A percentile compares a stretch with the other conserved stretches of the same genome.
phyloP scores from a whole-genome alignment of 2,329 filamentous ascomycete genomes.

The Talaromyces sp. region DNA sequence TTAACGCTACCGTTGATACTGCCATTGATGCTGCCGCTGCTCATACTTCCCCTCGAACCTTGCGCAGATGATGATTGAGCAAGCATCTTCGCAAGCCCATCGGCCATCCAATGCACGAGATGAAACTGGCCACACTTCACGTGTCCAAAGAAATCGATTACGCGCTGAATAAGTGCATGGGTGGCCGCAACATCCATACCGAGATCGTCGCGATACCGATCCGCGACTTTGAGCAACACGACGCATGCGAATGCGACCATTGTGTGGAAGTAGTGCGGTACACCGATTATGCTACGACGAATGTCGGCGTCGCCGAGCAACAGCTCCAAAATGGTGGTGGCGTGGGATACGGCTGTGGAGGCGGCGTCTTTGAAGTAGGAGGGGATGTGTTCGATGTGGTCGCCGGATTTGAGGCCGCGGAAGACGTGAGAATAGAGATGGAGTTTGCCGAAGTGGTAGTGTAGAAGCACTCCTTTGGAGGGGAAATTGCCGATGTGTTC shows the following conservation, averaged over 20 bases:
- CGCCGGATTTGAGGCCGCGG: conserved; percentile 35
- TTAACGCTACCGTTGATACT: conserved; percentile 1
- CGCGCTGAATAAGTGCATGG: conserved; percentile 28
- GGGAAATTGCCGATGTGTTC: conserved; percentile 46
- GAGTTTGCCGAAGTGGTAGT: conserved; percentile 51
- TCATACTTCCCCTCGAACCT: background rate
- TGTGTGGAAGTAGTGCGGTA: conserved; percentile 45
- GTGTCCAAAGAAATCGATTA: conserved; percentile 31
- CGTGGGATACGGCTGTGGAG: conserved; percentile 33
- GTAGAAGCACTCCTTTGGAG: conserved; percentile 46
- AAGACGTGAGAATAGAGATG: conserved; percentile 51
- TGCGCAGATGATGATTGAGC: background rate
- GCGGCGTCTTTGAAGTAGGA: conserved; percentile 32
- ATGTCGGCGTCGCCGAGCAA: conserved; percentile 40
- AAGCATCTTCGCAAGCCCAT: conserved; percentile 34
- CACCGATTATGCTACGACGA: conserved; percentile 38
- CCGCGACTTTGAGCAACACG: conserved; percentile 41
- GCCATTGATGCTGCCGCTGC: background rate
- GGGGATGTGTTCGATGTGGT: conserved; percentile 35
- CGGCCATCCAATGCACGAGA: conserved; percentile 34
- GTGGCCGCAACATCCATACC: conserved; percentile 30
- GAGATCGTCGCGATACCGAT: conserved; percentile 39
- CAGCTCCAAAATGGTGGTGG: conserved; percentile 40
- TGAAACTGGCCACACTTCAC: conserved; percentile 33
- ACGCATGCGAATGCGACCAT: conserved; percentile 46